phyloP scores from a whole-genome alignment of 352 stramenopile species.

The Globisporangium abappressorium region DNA sequence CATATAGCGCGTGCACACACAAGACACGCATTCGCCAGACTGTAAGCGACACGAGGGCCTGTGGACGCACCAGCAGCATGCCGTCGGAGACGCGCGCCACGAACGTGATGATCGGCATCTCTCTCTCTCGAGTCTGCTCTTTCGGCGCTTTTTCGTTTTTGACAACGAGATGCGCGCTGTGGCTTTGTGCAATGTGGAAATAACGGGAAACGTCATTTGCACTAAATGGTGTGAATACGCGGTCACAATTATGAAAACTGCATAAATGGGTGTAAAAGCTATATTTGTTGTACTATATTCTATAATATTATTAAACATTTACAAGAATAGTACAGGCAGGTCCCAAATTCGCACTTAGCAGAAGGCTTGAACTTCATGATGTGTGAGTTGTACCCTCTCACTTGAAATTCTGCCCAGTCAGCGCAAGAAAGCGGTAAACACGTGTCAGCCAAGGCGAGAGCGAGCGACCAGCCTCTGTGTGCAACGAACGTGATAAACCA shows the following conservation, averaged over 20 bases:
- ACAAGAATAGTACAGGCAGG: neutral
- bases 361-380: too few relatives aligned
- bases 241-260: neutral
- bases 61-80: constrained; percentile 81
- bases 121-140: neutral
- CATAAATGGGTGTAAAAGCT: neutral
- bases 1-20: neutral
- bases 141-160: neutral
- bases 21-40: neutral
- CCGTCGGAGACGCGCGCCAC: constrained; percentile 92
- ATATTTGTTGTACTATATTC: neutral
- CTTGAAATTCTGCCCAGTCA: too few relatives aligned
- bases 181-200: neutral
- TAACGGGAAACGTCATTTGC: neutral
- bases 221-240: neutral
- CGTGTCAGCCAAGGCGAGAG: too few relatives aligned
- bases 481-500: too few relatives aligned
- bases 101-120: constrained; percentile 95
- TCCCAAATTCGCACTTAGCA: too few relatives aligned
- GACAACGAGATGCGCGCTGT: neutral
- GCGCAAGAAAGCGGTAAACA: too few relatives aligned
- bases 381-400: too few relatives aligned
- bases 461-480: too few relatives aligned
- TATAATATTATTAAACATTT: neutral
- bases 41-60: neutral